Evolutionary conservation across 2,329 filamentous ascomycete genomes (phyloP), one percentile per base, ranked within the genome.

Genomic region (Epichloe coenophiala): DNA sequence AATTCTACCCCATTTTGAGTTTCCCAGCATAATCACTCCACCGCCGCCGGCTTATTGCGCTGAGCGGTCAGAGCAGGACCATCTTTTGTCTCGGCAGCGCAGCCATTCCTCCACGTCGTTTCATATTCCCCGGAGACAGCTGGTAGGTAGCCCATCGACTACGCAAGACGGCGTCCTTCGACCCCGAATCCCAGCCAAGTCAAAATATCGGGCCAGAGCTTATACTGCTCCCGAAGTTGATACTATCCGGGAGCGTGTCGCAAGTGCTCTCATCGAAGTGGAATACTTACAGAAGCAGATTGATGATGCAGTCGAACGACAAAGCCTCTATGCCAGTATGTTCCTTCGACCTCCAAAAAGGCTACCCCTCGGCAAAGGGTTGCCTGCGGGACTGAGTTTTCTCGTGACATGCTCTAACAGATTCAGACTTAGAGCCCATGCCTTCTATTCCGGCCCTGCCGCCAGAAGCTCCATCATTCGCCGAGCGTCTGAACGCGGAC

Each of bases 201-300:
- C 71, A 3, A 57, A 51, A 17, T 48, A 47, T 13, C 68, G 70
- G 23, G 60, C 67, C 27, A 69, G 75, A 40, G 68, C 72, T 6
- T 60, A 70, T 51, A 71, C 70, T 9, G 67, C 74, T 3, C 67
- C 73, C 4, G 70, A 69, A 51, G 68, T 76, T 54, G 74, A 79
- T 31, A 61, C 61, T 13, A 74, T 80, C 49, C 74, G 76, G 47
- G 73, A 77, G 55, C 69, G 76, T 41, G 75, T 81, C 43, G 78
- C 77, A 33, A 71, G 67, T 53, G 77, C 75, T 46, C 73, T 81
- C 67, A 65, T 77, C 49, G 79, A 83, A 59, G 69, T 78, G 54
- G 80, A 84, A 50, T 68, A 67, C 51, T 63, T 81, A 42, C 72
- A 83, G 62, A 73, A 72, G 51, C 72, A 80, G 56, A 81, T 83